These are phyloP conservation scores for Eucalyptus viminalis DNA, from an alignment of 345 rosid species.

Conservation along the genomic window DNA sequence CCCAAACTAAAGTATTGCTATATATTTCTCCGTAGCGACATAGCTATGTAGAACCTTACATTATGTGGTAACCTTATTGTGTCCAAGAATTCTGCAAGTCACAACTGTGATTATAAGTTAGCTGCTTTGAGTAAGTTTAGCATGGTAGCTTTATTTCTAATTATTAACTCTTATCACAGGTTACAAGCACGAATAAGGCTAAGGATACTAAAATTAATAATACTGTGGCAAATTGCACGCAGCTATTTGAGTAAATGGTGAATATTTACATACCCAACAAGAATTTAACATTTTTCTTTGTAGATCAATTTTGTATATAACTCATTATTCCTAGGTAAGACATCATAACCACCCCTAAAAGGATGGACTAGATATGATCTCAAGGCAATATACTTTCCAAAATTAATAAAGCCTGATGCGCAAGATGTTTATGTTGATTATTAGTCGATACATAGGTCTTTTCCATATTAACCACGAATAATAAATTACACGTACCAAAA, in stretches of 20 bases:
- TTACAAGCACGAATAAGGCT: neutral
- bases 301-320: neutral
- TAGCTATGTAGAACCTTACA: neutral
- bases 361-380: neutral
- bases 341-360: neutral
- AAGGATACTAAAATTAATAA: neutral
- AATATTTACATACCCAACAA: neutral
- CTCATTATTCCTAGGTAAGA: neutral
- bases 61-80: neutral
- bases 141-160: neutral
- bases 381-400: neutral
- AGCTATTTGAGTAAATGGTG: neutral
- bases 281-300: neutral
- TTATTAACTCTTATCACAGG: neutral
- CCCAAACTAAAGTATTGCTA: neutral
- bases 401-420: neutral
- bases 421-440: neutral
- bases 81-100: neutral
- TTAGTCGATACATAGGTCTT: neutral
- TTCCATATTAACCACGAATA: neutral
- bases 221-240: neutral
- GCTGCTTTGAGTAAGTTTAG: neutral
- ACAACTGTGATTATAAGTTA: neutral
- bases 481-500: neutral
- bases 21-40: neutral